Conservation (phyloP, 139 green algal species). For the Coelastrella sp. region DNA sequence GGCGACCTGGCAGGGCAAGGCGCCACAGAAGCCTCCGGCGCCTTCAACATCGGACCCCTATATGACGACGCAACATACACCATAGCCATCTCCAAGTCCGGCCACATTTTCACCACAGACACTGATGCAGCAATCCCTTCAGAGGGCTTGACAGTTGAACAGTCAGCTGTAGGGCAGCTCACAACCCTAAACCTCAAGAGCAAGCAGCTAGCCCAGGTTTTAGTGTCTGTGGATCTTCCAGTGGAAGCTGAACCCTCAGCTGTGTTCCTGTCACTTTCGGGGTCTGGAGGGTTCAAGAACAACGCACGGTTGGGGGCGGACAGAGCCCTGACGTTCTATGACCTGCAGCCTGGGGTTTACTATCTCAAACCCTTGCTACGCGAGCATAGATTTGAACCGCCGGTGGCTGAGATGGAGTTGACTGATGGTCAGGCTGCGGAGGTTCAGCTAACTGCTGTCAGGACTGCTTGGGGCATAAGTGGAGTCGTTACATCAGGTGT, state of each 20-base stretch:
- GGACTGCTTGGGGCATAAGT: slow-evolving; percentile 35
- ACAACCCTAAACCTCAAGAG: background rate
- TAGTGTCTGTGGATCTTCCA: slow-evolving; percentile 22
- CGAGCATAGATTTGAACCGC: slow-evolving; percentile 39
- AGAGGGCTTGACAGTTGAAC: background rate
- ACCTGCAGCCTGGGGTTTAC: slow-evolving; percentile 29
- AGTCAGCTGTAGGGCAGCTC: background rate
- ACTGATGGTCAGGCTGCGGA: background rate
- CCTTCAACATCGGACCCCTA: slow-evolving; percentile 1
- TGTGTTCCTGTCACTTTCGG: slow-evolving; percentile 42
- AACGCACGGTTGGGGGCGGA: slow-evolving; percentile 31
- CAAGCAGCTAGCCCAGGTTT: slow-evolving; percentile 26
- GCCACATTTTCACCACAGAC: slow-evolving; percentile 1
- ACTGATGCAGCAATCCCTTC: background rate
- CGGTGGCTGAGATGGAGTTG: slow-evolving; percentile 19
- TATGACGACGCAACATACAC: slow-evolving; percentile 14
- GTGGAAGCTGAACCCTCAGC: background rate
- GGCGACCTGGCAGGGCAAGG: slow-evolving; percentile 6
- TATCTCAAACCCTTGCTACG: slow-evolving; percentile 42
- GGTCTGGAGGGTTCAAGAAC: slow-evolving; percentile 24
- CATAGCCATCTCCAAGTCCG: background rate
- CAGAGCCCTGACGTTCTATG: slow-evolving; percentile 9
- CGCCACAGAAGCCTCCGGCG: background rate
- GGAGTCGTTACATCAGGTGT: slow-evolving; percentile 30
- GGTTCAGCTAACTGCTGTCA: slow-evolving; percentile 27